Percentiles rank a stretch among this genome's conserved stretches.
phyloP scores from a whole-genome alignment of 495 filamentous ascomycete genomes.

The Penicillium arizonense region DNA sequence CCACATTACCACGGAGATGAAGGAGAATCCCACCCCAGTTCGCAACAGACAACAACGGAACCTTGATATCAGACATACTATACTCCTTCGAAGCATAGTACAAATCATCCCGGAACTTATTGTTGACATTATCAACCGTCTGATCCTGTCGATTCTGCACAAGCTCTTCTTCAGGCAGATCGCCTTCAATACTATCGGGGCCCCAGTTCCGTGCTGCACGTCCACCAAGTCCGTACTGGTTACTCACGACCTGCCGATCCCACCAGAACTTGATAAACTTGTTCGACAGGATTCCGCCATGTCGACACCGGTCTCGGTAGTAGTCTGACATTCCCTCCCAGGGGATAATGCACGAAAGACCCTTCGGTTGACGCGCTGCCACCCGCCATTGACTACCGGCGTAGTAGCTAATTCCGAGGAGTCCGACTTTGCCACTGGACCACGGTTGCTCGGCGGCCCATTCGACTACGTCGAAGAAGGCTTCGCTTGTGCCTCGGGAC shows the following conservation, averaged over 20 bases:
- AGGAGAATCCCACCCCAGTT: slow-evolving; percentile 67
- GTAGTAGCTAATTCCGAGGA: slow-evolving; percentile 63
- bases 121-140: slow-evolving; percentile 52
- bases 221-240: slow-evolving; percentile 60
- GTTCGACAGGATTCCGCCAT: slow-evolving; percentile 65
- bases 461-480: slow-evolving; percentile 62
- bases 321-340: slow-evolving; percentile 73
- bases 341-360: slow-evolving; percentile 57
- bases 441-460: slow-evolving; percentile 61
- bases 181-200: slow-evolving; percentile 61
- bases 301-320: slow-evolving; percentile 60
- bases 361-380: slow-evolving; percentile 58
- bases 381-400: slow-evolving; percentile 65
- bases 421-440: slow-evolving; percentile 60
- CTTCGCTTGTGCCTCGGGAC: slow-evolving; percentile 55
- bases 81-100: slow-evolving; percentile 63
- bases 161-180: slow-evolving; percentile 55
- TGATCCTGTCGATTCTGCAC: slow-evolving; percentile 62
- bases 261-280: slow-evolving; percentile 65
- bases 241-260: slow-evolving; percentile 57
- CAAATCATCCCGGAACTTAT: slow-evolving; percentile 55
- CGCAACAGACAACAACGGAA: slow-evolving; percentile 59
- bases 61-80: slow-evolving; percentile 58
- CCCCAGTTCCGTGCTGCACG: slow-evolving; percentile 35
- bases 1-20: slow-evolving; percentile 63